Percentiles rank a stretch among this genome's conserved stretches.
These are phyloP conservation scores for Clarireedia paspali DNA, from an alignment of 2,329 filamentous ascomycete genomes.

Conservation along the genomic window DNA sequence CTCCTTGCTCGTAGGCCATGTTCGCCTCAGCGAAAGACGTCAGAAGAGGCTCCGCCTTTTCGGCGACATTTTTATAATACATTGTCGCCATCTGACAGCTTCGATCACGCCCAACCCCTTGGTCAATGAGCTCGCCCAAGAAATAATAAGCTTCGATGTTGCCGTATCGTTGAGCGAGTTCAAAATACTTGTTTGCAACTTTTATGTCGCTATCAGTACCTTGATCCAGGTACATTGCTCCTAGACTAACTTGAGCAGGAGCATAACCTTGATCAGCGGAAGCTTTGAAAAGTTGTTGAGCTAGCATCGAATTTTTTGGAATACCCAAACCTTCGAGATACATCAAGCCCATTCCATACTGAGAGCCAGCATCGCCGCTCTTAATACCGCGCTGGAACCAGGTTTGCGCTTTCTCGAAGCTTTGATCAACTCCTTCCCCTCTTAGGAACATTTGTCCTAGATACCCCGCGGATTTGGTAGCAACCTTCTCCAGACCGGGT, in stretches of 20 bases:
- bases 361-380: conserved; percentile 57
- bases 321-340: conserved; percentile 61
- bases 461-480: conserved; percentile 62
- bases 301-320: conserved; percentile 50
- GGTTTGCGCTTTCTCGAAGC: conserved; percentile 52
- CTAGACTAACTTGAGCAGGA: conserved; percentile 58
- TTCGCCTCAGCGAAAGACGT: conserved; percentile 62
- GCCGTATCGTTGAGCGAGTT: conserved; percentile 58
- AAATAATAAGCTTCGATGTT: conserved; percentile 69
- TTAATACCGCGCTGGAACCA: conserved; percentile 63
- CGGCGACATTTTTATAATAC: conserved; percentile 58
- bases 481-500: conserved; percentile 52
- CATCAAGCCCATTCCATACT: conserved; percentile 64
- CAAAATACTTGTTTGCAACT: conserved; percentile 58
- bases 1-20: conserved; percentile 53
- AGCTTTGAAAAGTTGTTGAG: conserved; percentile 56
- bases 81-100: conserved; percentile 59
- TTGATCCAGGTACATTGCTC: conserved; percentile 63
- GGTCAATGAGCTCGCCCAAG: conserved; percentile 59
- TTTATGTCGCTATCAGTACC: conserved; percentile 38
- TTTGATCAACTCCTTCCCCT: conserved; percentile 62
- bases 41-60: conserved; percentile 47
- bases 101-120: conserved; percentile 56
- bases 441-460: conserved; percentile 65
- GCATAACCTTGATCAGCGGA: conserved; percentile 62